phyloP scores from a whole-genome alignment of 768 basidiomycete species.

The Leccinum broughii region DNA sequence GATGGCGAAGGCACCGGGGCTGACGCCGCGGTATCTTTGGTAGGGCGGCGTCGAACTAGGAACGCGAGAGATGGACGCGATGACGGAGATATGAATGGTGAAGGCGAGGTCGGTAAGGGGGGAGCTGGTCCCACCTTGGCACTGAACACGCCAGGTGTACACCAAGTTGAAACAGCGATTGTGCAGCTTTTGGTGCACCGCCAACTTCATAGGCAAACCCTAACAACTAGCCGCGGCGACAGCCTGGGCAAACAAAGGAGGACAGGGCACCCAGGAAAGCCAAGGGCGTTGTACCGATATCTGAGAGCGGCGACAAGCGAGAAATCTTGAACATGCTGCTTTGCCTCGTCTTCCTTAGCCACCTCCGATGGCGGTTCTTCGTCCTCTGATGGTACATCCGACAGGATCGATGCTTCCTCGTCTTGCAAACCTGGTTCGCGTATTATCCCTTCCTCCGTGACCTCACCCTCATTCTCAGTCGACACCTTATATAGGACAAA shows the following conservation, averaged over 20 bases:
- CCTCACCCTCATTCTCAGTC: constrained; percentile 28
- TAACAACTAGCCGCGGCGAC: not conserved
- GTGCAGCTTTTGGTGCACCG: constrained; percentile 4
- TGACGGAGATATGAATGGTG: constrained; percentile 3
- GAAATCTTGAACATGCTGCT: constrained; percentile 18
- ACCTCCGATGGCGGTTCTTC: constrained; percentile 24
- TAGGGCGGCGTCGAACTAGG: constrained; percentile 9
- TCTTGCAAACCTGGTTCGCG: constrained; percentile 37
- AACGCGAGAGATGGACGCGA: not conserved
- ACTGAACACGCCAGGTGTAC: constrained; percentile 15
- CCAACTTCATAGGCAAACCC: constrained; percentile 10
- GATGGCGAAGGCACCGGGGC: constrained; percentile 6
- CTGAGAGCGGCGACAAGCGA: constrained; percentile 35
- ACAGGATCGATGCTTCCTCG: constrained; percentile 30
- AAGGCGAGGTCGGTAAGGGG: constrained; percentile 1
- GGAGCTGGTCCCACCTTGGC: not conserved
- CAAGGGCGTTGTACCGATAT: constrained; percentile 61
- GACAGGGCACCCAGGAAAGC: constrained; percentile 60
- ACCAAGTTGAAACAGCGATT: constrained; percentile 9
- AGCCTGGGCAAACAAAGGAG: constrained; percentile 11
- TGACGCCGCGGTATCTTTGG: not conserved
- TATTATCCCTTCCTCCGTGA: constrained; percentile 8
- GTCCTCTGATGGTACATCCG: constrained; percentile 32
- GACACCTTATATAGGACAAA: constrained; percentile 52
- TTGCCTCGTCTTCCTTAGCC: constrained; percentile 20